A percentile compares a stretch with the other conserved stretches of the same genome.
phyloP scores from a whole-genome alignment of 2,329 filamentous ascomycete genomes.

The Penicillium concentricum region DNA sequence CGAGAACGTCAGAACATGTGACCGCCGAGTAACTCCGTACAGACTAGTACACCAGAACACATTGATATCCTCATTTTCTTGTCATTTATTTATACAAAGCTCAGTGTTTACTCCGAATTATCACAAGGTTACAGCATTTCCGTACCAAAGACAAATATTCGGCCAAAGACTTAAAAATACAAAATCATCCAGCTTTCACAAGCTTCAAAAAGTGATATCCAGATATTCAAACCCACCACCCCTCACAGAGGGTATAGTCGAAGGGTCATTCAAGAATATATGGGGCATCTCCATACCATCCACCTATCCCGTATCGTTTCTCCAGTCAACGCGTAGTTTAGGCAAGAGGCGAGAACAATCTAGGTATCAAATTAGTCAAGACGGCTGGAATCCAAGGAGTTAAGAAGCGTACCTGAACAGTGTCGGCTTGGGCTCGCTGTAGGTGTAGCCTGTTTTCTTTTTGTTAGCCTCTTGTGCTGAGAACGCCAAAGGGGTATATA shows the following conservation, averaged over 20 bases:
- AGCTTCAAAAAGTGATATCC: background rate
- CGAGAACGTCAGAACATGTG: background rate
- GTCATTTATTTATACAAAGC: background rate
- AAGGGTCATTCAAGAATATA: background rate
- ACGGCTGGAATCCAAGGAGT: conserved; percentile 18
- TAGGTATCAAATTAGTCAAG: conserved; percentile 14
- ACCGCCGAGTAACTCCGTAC: background rate
- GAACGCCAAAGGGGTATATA: conserved; percentile 1
- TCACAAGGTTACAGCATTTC: background rate
- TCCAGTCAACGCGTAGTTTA: conserved; percentile 21
- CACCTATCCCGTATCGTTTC: background rate
- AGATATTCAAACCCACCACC: background rate
- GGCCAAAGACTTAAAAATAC: conserved; percentile 2
- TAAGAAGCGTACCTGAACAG: conserved; percentile 60
- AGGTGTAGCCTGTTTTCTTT: conserved; percentile 71
- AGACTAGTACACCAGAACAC: background rate
- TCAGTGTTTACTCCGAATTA: background rate
- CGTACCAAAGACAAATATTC: background rate
- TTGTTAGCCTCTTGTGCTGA: conserved; percentile 6
- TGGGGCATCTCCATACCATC: background rate
- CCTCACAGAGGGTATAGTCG: background rate
- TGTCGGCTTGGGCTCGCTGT: conserved; percentile 86
- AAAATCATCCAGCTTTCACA: background rate
- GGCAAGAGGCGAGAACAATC: conserved; percentile 46
- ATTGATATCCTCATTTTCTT: background rate